These are phyloP conservation scores for Pyrenochaeta sp. DNA, from an alignment of 2,329 filamentous ascomycete species.

Conservation along the genomic window DNA sequence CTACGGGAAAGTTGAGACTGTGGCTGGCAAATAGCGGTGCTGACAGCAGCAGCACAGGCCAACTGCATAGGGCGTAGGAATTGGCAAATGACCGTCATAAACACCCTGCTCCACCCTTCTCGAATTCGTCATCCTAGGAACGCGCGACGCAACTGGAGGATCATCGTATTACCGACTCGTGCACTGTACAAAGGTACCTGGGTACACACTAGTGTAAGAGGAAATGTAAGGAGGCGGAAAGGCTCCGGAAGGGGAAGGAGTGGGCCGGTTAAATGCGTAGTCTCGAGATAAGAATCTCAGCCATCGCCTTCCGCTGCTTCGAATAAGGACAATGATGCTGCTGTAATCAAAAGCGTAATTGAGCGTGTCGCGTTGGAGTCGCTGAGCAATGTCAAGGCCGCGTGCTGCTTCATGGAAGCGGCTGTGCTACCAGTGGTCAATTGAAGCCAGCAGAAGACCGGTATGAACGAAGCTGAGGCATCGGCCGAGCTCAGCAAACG, in stretches of 20 bases:
- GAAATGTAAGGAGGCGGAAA: slow-evolving; percentile 19
- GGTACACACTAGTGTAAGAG: slow-evolving; percentile 10
- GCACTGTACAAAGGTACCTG: slow-evolving; percentile 3
- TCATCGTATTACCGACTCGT: slow-evolving; percentile 10
- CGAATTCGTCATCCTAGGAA: slow-evolving; percentile 16
- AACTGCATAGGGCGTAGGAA: slow-evolving; percentile 10
- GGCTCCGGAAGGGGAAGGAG: slow-evolving; percentile 20
- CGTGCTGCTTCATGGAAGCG: not conserved
- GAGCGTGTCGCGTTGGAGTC: not conserved
- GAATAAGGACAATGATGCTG: slow-evolving; percentile 9
- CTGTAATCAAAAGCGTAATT: slow-evolving; percentile 6
- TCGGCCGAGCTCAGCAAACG: not conserved
- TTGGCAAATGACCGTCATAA: slow-evolving; percentile 10
- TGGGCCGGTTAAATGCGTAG: slow-evolving; percentile 28
- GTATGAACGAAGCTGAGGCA: not conserved
- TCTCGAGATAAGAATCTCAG: slow-evolving; percentile 14
- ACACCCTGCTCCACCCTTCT: slow-evolving; percentile 5
- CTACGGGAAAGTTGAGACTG: slow-evolving; percentile 14
- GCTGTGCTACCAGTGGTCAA: not conserved
- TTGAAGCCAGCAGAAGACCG: not conserved
- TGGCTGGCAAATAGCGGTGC: slow-evolving; percentile 20
- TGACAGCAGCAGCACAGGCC: slow-evolving; percentile 26
- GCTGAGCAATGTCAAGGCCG: not conserved
- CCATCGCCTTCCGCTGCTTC: slow-evolving; percentile 10
- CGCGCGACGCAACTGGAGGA: slow-evolving; percentile 9